Evolutionary conservation across 1,284 basidiomycete species (phyloP), one percentile per base, ranked within the genome.

Genomic region (Leccinum holopus): DNA sequence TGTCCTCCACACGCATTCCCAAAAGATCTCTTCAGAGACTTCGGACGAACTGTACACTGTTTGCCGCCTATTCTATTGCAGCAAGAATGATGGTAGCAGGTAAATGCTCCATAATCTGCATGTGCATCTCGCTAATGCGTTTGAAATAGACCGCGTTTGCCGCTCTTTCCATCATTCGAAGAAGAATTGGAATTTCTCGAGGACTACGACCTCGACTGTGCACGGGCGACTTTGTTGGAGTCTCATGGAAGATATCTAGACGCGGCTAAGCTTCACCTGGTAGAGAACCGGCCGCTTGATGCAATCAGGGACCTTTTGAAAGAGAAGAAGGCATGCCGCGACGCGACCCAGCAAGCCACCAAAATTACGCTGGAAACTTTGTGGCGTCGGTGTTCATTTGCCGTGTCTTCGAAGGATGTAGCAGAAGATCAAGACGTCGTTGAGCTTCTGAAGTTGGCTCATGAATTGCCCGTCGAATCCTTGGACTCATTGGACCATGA

Each of bases 181-280:
- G 83, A 87, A 11, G 78, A 80, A 16, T 64, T 88, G 8, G 80
- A 84, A 51, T 90, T 86, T 63, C 78, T 86, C 54, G 82, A 86
- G 61, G 80, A 84, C 12, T 81, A 79, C 56, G 82, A 81, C 25
- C 76, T 90, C 5, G 82, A 86, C 61, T 67, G 81, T 14, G 81
- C 83, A 11, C 81, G 77, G n/a, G 83, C 82, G 0, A 70, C 72
- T 0, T 69, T 88, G 8, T 77, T 89, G n/a, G 78, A 81, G 55
- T 70, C 76, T 5, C 73, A 79, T 3, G 81, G 80, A 5, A 74
- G 78, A 63, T 78, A 74, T 53, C 61, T 68, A 0, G 84, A 88
- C 33, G 87, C 87, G 0, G 87, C 86, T 1, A 78, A 84, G 14
- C 68, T 87, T 16, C 82, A 86, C 65, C 69, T 86, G 3, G 68